phyloP scores from a whole-genome alignment of 2,329 filamentous ascomycete species.

The Sclerotinia trifoliorum region DNA sequence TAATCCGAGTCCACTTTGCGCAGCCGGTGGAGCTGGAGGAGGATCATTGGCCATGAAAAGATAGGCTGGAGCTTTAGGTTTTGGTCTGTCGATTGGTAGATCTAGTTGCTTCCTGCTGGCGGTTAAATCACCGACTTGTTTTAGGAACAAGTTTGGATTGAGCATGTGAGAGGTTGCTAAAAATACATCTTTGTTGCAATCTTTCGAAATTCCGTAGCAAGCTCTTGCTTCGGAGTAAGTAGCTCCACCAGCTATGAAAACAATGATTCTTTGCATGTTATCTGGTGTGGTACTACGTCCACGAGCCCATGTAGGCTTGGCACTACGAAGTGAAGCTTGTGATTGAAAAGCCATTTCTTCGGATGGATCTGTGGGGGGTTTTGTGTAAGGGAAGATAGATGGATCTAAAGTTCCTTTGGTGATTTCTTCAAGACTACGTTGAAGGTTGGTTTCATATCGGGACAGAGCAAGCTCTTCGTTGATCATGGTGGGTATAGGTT shows the following conservation, averaged over 20 bases:
- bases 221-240: conserved; percentile 87
- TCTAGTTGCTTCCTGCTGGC: conserved; percentile 72
- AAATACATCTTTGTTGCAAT: conserved; percentile 77
- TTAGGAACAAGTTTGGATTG: conserved; percentile 76
- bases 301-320: conserved; percentile 93
- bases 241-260: conserved; percentile 93
- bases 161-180: conserved; percentile 91
- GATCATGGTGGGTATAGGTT: conserved; percentile 53
- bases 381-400: conserved; percentile 67
- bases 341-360: conserved; percentile 55
- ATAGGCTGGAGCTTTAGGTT: conserved; percentile 79
- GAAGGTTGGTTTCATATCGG: conserved; percentile 78
- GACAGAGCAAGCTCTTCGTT: conserved; percentile 83
- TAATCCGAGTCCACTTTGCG: conserved; percentile 8
- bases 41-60: conserved; percentile 72
- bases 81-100: conserved; percentile 76
- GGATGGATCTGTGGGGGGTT: conserved; percentile 63
- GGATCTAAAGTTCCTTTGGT: conserved; percentile 66
- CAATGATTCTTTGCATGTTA: conserved; percentile 84
- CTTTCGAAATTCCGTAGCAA: conserved; percentile 81
- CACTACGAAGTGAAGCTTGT: conserved; percentile 78
- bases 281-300: conserved; percentile 72
- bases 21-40: conserved; percentile 45
- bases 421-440: conserved; percentile 77
- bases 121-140: conserved; percentile 78